These are phyloP conservation scores for Metarhizium humberi DNA, from an alignment of 2,329 filamentous ascomycete genomes.

Conservation along the genomic window DNA sequence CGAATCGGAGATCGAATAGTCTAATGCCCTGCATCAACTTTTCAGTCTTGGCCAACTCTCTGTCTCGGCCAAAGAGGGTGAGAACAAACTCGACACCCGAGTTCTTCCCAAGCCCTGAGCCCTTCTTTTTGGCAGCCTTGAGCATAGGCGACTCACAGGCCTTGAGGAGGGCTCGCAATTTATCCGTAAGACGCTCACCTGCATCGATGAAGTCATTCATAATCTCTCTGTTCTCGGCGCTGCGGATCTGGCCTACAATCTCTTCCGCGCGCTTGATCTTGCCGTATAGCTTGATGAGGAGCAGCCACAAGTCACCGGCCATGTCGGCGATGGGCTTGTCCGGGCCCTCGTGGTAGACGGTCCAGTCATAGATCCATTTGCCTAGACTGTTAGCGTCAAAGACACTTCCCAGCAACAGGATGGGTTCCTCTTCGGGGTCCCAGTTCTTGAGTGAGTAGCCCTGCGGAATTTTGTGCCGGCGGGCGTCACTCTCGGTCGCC, in stretches of 20 bases:
- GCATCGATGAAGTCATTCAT: conserved; percentile 85
- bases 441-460: conserved; percentile 97
- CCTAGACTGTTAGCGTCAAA: conserved; percentile 96
- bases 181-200: conserved; percentile 77
- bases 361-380: conserved; percentile 99
- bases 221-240: conserved; percentile 64
- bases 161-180: conserved; percentile 80
- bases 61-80: conserved; percentile 85
- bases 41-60: conserved; percentile 83
- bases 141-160: conserved; percentile 93
- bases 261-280: conserved; percentile 91
- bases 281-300: conserved; percentile 86
- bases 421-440: conserved; percentile 90
- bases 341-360: conserved; percentile 78
- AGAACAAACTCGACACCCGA: conserved; percentile 93
- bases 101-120: conserved; percentile 68
- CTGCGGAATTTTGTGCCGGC: conserved; percentile 64
- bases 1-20: conserved; percentile 87
- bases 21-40: conserved; percentile 84
- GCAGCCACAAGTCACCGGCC: conserved; percentile 89
- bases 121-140: conserved; percentile 70
- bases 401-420: conserved; percentile 87
- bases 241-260: conserved; percentile 61
- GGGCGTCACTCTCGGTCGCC: conserved; percentile 52
- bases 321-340: conserved; percentile 79